Evolutionary conservation across 78 protist genomes (phyloP).

Genomic region (Dictyostelium citrinum): DNA sequence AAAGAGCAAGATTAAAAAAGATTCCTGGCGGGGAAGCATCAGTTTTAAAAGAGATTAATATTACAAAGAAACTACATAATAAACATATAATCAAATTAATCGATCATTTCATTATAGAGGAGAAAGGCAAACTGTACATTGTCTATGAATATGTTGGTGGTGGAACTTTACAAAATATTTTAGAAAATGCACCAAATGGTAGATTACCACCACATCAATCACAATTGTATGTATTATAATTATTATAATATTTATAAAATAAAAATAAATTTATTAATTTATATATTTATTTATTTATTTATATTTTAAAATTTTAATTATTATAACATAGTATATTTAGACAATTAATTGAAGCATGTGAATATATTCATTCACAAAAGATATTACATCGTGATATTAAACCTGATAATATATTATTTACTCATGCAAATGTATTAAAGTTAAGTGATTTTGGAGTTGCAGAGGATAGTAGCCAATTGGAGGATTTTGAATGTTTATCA

Average conservation of each 20-base stretch:
- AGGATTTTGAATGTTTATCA: conserved; percentile 62
- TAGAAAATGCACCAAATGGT: conserved; percentile 27
- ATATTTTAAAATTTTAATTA: neutral
- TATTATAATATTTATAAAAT: neutral
- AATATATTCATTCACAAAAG: conserved; percentile 80
- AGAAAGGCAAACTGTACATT: conserved; percentile 80
- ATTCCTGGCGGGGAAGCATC: conserved; percentile 81
- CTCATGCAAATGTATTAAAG: conserved; percentile 55
- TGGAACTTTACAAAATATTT: conserved; percentile 72
- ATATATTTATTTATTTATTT: neutral
- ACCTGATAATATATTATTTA: conserved; percentile 81
- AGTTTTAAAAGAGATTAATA: conserved; percentile 60
- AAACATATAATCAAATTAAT: conserved; percentile 67
- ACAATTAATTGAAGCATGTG: conserved; percentile 77
- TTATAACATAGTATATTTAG: conserved; percentile 37
- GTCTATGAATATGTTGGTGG: conserved; percentile 83
- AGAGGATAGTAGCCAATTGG: conserved; percentile 43
- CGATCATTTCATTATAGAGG: conserved; percentile 52
- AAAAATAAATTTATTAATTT: neutral
- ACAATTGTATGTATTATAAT: conserved; percentile 11
- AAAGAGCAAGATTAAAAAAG: conserved; percentile 60
- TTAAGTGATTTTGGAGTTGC: conserved; percentile 84
- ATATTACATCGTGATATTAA: conserved; percentile 85
- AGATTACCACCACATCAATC: conserved; percentile 52
- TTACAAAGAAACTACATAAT: conserved; percentile 65